Base-by-base conservation (phyloP, 108 stramenopile species). In the Cylindrotheca fusiformis region DNA sequence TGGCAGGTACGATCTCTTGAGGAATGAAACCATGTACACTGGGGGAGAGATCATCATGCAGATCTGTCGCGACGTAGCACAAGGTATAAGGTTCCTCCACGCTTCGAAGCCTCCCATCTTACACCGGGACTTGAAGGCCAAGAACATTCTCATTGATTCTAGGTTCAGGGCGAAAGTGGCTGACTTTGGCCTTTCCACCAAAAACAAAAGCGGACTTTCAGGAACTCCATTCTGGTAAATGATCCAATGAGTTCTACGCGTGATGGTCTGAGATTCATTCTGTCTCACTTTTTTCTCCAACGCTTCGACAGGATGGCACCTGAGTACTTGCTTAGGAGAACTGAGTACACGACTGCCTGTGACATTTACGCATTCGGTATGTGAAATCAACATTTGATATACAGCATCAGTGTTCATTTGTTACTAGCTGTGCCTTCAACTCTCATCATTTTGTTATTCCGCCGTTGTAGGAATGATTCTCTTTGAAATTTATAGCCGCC, bases 251-350 rank as follows among this genome's bases (percentile, higher is more conserved):
- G 8, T 20, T 23, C 6, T 8, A 6, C 51, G 51, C 51, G 8
- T 52, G 6, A 8, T 52, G 18, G 6, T n/a, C 23, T 14, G 51
- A 14, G 8, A 5, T 20, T 24, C n/a, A n/a, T 52, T 52, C 22
- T 24, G 6, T 14, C 51, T 5, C 51, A 41, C 6, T 10, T 41
- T 41, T 41, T 41, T 14, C 10, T 41, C 14, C 10, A 10, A 10
- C 14, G 14, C 14, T 41, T 41, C 14, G 6, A 14, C 36, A 41
- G 36, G 36, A 97, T 97, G 97, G 93, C 92, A 0, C 95, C 95
- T 4, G 95, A 91, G 60, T 51, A 81, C 25, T 54, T 85, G 26
- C 54, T 74, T 6, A 62, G 75, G 20, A 66, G 79, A 48, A 58
- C 67, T 3, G 41, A 30, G 3, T 75, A 81, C 53, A 77, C 80